A percentile compares a stretch with the other conserved stretches of the same genome.
phyloP scores from a whole-genome alignment of 1,139 yeast species.

The Debaryomyces subglobosus region DNA sequence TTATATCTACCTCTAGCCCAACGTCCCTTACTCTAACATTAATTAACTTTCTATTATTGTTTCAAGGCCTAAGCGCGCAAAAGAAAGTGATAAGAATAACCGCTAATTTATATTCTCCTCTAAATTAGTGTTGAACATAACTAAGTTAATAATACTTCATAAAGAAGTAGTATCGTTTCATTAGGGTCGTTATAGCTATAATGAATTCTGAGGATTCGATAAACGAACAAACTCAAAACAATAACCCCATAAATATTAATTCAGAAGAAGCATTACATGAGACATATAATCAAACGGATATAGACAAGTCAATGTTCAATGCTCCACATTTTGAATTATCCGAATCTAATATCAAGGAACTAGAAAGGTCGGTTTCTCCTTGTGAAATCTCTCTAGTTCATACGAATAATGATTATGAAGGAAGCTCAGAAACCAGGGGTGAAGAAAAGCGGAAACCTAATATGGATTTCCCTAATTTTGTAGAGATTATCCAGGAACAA shows the following conservation, averaged over 20 bases:
- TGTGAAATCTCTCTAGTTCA: slow-evolving; percentile 18
- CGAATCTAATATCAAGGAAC: slow-evolving; percentile 24
- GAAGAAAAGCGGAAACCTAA: slow-evolving; percentile 10
- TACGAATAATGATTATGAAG: slow-evolving; percentile 9
- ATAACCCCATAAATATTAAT: slow-evolving; percentile 5
- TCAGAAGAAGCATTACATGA: slow-evolving; percentile 6
- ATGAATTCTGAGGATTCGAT: background rate
- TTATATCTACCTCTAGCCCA: too few species aligned
- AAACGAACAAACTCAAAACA: slow-evolving; percentile 8
- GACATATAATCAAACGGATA: background rate
- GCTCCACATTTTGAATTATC: slow-evolving; percentile 29
- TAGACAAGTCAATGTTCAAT: slow-evolving; percentile 18
- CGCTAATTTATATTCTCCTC: background rate
- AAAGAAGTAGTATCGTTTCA: background rate
- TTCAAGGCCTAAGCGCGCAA: background rate
- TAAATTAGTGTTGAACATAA: background rate
- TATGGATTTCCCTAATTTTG: slow-evolving; percentile 14
- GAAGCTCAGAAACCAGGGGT: background rate
- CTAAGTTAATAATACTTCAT: background rate
- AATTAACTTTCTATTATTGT: slow-evolving; percentile 4
- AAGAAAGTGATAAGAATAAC: slow-evolving; percentile 4
- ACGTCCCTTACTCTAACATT: too few species aligned
- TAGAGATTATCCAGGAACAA: slow-evolving; percentile 41
- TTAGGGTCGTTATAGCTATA: background rate
- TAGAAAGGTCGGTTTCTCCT: slow-evolving; percentile 36